Evolutionary conservation across 2,329 filamentous ascomycete species (phyloP).

Genomic region (Cercospora janseana): DNA sequence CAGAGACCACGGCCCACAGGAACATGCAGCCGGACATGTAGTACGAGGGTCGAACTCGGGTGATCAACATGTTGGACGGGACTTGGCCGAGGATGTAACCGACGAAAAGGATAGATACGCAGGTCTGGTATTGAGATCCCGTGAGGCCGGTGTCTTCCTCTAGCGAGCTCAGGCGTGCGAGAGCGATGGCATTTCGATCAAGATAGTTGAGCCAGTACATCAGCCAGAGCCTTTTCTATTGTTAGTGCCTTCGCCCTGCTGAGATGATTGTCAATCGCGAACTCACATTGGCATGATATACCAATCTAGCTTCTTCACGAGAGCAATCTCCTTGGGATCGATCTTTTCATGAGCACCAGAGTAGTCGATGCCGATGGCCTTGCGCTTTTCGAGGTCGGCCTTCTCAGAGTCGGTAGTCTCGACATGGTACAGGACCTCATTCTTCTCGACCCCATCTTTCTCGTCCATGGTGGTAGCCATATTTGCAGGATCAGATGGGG

Average conservation of each 20-base stretch:
- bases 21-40: constrained; percentile 41
- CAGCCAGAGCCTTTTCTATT: constrained; percentile 20
- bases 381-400: constrained; percentile 34
- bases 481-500: neutral
- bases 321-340: constrained; percentile 33
- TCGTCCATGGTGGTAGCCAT: constrained; percentile 21
- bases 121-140: constrained; percentile 43
- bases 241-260: neutral
- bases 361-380: constrained; percentile 31
- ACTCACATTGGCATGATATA: constrained; percentile 33
- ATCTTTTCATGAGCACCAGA: constrained; percentile 36
- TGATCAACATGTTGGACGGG: constrained; percentile 43
- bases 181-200: constrained; percentile 47
- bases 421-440: constrained; percentile 27
- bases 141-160: constrained; percentile 45
- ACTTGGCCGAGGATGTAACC: constrained; percentile 45
- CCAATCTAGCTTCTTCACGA: constrained; percentile 35
- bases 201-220: constrained; percentile 35
- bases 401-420: constrained; percentile 29
- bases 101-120: constrained; percentile 40
- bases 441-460: constrained; percentile 30
- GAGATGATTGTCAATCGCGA: neutral
- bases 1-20: constrained; percentile 40
- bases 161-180: constrained; percentile 41
- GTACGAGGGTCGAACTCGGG: constrained; percentile 42